Percentiles rank a stretch among this genome's conserved stretches.
Evolutionary conservation across 345 rosid species (phyloP).

Genomic region (Brassica rapa): DNA sequence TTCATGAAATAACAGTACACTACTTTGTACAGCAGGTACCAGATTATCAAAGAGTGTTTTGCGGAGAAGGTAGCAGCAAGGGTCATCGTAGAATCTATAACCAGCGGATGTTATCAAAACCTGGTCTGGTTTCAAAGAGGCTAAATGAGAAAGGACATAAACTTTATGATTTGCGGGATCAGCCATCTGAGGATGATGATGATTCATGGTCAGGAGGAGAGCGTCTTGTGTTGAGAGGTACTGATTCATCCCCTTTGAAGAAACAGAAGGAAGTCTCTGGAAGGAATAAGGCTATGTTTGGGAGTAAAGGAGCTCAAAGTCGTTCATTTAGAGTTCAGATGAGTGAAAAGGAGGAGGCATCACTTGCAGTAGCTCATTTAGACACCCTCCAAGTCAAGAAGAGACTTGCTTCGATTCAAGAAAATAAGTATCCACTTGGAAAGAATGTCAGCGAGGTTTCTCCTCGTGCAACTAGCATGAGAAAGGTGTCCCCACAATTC

Average conservation of each 20-base stretch:
- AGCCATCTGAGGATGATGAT: slow-evolving; percentile 53
- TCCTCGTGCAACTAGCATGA: slow-evolving; percentile 44
- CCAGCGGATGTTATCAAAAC: slow-evolving; percentile 67
- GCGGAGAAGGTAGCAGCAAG: slow-evolving; percentile 46
- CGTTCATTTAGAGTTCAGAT: slow-evolving; percentile 16
- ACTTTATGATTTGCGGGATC: slow-evolving; percentile 50
- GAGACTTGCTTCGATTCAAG: slow-evolving; percentile 25
- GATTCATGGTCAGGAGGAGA: slow-evolving; percentile 46
- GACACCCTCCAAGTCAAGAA: slow-evolving; percentile 32
- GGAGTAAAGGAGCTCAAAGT: slow-evolving; percentile 25
- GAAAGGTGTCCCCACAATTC: slow-evolving; percentile 35
- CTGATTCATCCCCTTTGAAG: slow-evolving; percentile 40
- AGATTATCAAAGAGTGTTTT: slow-evolving; percentile 44
- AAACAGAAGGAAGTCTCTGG: slow-evolving; percentile 38
- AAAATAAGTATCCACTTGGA: slow-evolving; percentile 11
- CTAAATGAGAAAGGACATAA: slow-evolving; percentile 41
- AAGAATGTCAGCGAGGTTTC: slow-evolving; percentile 20
- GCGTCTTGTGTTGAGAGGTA: slow-evolving; percentile 40
- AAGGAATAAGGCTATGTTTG: slow-evolving; percentile 4
- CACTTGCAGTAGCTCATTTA: slow-evolving; percentile 1
- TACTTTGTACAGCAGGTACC: slow-evolving; percentile 44
- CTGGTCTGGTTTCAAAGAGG: slow-evolving; percentile 57
- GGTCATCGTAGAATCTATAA: slow-evolving; percentile 59
- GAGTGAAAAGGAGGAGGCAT: slow-evolving; percentile 18
- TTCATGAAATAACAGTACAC: slow-evolving; percentile 38